Conservation (phyloP, 129 eudicot genomes). For the Centaurea solstitialis region DNA sequence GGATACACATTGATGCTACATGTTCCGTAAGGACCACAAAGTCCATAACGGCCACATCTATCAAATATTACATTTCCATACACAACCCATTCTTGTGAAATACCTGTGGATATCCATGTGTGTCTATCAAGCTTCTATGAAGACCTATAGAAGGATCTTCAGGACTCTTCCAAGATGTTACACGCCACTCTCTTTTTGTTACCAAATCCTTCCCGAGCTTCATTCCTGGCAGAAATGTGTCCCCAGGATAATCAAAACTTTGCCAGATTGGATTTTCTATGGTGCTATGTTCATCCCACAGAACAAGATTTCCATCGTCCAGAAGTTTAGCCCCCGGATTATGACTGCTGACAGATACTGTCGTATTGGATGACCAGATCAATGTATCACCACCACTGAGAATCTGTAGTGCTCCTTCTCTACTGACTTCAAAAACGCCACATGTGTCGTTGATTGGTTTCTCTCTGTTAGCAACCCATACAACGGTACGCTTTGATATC, state of each 20-base stretch:
- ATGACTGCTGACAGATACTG: not conserved
- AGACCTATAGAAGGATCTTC: conserved; percentile 29
- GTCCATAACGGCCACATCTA: conserved; percentile 35
- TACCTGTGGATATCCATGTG: conserved; percentile 33
- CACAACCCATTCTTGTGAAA: conserved; percentile 26
- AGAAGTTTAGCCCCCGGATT: conserved; percentile 15
- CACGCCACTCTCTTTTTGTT: conserved; percentile 11
- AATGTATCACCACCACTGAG: not conserved
- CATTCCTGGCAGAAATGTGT: conserved; percentile 38
- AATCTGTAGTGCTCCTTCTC: conserved; percentile 12
- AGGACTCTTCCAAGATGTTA: conserved; percentile 29
- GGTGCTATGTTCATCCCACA: conserved; percentile 18
- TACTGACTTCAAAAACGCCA: conserved; percentile 22
- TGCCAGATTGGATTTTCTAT: conserved; percentile 26
- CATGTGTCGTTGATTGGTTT: conserved; percentile 24
- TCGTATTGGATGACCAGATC: conserved; percentile 30
- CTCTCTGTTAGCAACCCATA: conserved; percentile 42
- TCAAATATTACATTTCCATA: conserved; percentile 1
- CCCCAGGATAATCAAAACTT: conserved; percentile 34
- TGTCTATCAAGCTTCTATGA: conserved; percentile 1
- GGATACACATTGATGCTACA: conserved; percentile 35
- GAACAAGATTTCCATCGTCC: conserved; percentile 33
- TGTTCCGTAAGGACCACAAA: conserved; percentile 45
- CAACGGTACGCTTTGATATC: conserved; percentile 13
- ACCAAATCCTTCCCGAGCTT: conserved; percentile 32